Conservation (phyloP, 2,329 filamentous ascomycete genomes). For the Sarocladium strictum region DNA sequence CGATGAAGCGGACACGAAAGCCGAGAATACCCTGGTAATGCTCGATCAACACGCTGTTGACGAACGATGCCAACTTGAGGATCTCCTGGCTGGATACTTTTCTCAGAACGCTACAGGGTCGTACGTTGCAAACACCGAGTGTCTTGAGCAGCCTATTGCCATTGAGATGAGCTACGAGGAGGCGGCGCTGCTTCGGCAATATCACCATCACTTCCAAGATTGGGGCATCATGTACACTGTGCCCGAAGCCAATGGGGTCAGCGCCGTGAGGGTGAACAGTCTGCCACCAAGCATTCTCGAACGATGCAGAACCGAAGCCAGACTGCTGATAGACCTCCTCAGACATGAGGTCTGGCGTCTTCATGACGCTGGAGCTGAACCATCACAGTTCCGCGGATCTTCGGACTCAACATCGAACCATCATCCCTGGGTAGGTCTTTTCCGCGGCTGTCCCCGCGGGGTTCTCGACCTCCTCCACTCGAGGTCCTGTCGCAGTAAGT, state of each 20-base stretch:
- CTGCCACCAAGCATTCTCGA: slow-evolving; percentile 70
- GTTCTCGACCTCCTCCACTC: slow-evolving; percentile 74
- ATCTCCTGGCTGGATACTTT: slow-evolving; percentile 55
- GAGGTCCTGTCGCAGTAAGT: slow-evolving; percentile 61
- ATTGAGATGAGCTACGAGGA: slow-evolving; percentile 64
- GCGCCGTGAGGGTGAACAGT: neutral
- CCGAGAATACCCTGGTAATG: slow-evolving; percentile 57
- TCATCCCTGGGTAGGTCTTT: slow-evolving; percentile 54
- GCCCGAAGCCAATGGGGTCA: too few species aligned
- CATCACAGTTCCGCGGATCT: neutral
- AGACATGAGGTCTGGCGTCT: slow-evolving; percentile 68
- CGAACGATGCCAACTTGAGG: slow-evolving; percentile 76
- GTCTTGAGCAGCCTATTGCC: slow-evolving; percentile 46
- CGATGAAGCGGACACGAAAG: neutral
- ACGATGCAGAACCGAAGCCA: slow-evolving; percentile 67
- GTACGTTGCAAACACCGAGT: slow-evolving; percentile 24
- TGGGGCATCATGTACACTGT: slow-evolving; percentile 73
- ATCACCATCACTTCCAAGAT: slow-evolving; percentile 50
- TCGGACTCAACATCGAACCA: slow-evolving; percentile 9
- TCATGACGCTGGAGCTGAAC: slow-evolving; percentile 60
- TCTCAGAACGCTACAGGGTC: slow-evolving; percentile 3
- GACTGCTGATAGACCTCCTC: slow-evolving; percentile 66
- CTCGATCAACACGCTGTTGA: slow-evolving; percentile 95
- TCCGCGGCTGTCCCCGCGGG: slow-evolving; percentile 66
- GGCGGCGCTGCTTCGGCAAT: slow-evolving; percentile 45